Evolutionary conservation across 2,329 filamentous ascomycete genomes (phyloP).

Genomic region (Exophiala viscosa): DNA sequence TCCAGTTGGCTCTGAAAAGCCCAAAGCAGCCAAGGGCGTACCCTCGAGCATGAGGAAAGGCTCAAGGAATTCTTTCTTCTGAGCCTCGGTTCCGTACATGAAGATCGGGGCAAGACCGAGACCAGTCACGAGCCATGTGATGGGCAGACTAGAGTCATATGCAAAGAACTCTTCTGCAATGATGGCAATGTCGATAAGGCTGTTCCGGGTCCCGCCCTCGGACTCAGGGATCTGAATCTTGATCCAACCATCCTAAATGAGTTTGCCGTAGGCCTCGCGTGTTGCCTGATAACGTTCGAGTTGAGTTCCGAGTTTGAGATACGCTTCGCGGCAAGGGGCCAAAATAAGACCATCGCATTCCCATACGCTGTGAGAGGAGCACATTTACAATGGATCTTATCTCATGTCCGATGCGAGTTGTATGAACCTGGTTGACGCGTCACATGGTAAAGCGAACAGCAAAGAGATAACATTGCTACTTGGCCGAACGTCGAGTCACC

Average conservation of each 20-base stretch:
- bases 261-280: constrained; percentile 44
- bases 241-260: constrained; percentile 44
- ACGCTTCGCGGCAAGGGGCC: constrained; percentile 5
- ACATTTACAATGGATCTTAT: too few relatives aligned
- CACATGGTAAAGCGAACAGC: too few relatives aligned
- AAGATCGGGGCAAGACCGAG: constrained; percentile 51
- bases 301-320: constrained; percentile 30
- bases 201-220: constrained; percentile 45
- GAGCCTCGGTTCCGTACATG: constrained; percentile 40
- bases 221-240: constrained; percentile 44
- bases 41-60: constrained; percentile 46
- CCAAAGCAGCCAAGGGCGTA: constrained; percentile 48
- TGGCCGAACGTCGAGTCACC: too few relatives aligned
- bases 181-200: constrained; percentile 48
- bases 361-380: too few relatives aligned
- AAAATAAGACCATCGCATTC: too few relatives aligned
- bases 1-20: constrained; percentile 51
- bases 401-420: too few relatives aligned
- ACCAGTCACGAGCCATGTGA: constrained; percentile 53
- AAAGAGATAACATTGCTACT: too few relatives aligned
- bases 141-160: constrained; percentile 46
- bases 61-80: constrained; percentile 42
- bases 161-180: constrained; percentile 53
- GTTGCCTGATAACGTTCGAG: constrained; percentile 47
- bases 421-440: too few relatives aligned